Evolutionary conservation across 2,329 filamentous ascomycete genomes (phyloP), one percentile per base, ranked within the genome.

Genomic region (Aspergillus ochraceus): DNA sequence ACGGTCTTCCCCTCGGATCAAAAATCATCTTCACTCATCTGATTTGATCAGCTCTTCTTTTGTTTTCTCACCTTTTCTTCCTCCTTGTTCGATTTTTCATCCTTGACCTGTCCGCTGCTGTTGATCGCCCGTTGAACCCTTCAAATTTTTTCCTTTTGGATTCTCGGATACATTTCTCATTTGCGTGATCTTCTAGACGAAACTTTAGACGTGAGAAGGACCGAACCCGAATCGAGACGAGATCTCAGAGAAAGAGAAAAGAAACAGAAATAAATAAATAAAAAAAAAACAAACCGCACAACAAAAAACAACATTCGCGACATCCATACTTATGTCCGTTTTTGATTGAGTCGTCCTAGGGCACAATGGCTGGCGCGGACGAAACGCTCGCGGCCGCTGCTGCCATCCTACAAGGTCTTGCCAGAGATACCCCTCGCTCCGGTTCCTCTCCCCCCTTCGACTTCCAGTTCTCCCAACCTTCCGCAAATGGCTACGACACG

Each of bases 401-500:
- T 61, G 75, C 71, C 63, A 74, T 82, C 55, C 66, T 83, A 50
- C 78, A 77, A 63, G 76, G 74, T 64, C 72, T 83, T 55, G 80
- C 79, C 60, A 76, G 72, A 65, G 78, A 75, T 63, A 66, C 68
- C 63, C 67, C 71, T 61, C 66, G 68, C 53, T 60, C 74, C 61
- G 70, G 74, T 65, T 70, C 69, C 58, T 70, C 73, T 61, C 67
- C 73, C 58, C 70, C 73, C 53, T 75, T 74, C 56, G 70, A 77
- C 60, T 73, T 74, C 57, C 66, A 70, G 61, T 71, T 71, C 56
- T 58, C 71, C 55, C 67, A 64, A 19, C 66, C 69, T 11, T 59
- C 72, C 11, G 64, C 77, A 49, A 86, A 87, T 77, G 82, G 83
- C 66, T 71, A 75, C 55, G 80, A 81, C 64, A 70, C 76, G 36